Evolutionary conservation across 345 rosid species (phyloP).

Genomic region (Cochlearia excelsa): DNA sequence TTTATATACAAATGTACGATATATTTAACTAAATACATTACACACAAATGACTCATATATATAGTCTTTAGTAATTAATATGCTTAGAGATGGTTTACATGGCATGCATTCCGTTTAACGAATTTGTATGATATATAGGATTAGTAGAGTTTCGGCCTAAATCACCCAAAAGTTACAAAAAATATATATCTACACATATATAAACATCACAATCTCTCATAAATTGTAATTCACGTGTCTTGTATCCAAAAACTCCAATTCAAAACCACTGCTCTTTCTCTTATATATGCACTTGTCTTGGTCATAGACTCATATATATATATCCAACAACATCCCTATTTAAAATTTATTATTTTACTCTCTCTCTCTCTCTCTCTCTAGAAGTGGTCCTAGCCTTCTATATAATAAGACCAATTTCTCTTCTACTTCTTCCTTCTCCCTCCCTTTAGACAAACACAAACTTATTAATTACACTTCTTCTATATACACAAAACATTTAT

Average conservation of each 20-base stretch:
- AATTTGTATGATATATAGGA: constrained; percentile 10
- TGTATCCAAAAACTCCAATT: constrained; percentile 25
- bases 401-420: constrained; percentile 42
- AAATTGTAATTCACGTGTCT: constrained; percentile 30
- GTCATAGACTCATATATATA: no score
- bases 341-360: constrained; percentile 42
- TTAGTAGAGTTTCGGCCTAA: no score
- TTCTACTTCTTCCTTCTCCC: constrained; percentile 49
- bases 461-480: constrained; percentile 10
- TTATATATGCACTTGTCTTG: constrained; percentile 76
- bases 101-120: no score
- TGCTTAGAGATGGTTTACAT: no score
- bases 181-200: background rate
- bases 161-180: no score
- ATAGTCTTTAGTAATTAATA: no score
- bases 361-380: constrained; percentile 5
- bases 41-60: no score
- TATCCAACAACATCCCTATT: constrained; percentile 78
- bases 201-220: constrained; percentile 21
- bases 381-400: constrained; percentile 66
- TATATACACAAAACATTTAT: constrained; percentile 7
- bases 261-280: constrained; percentile 54
- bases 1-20: no score
- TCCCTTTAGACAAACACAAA: constrained; percentile 23
- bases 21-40: no score